These are phyloP conservation scores for Mycena chlorophos DNA, from an alignment of 768 basidiomycete species.

Conservation along the genomic window DNA sequence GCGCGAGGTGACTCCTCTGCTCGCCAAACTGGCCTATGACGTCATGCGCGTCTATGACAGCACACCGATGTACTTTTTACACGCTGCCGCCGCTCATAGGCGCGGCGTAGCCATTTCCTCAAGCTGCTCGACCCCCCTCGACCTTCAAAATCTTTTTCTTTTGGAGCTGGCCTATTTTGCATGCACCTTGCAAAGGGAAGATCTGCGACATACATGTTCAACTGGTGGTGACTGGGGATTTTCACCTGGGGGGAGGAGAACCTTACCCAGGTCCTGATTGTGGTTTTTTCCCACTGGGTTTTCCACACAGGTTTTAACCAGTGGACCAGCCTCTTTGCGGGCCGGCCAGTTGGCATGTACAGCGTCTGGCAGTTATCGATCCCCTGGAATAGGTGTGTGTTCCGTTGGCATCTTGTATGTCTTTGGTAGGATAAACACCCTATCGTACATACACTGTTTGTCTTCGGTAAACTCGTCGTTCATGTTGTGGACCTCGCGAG, in stretches of 20 bases:
- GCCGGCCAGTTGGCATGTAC: too few relatives aligned
- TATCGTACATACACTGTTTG: background rate
- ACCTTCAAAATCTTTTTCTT: background rate
- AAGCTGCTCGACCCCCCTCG: background rate
- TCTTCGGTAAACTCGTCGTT: background rate
- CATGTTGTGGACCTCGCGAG: background rate
- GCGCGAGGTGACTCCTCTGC: background rate
- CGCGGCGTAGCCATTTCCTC: background rate
- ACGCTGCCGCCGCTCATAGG: too few relatives aligned
- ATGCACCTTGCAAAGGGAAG: too few relatives aligned
- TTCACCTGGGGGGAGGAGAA: too few relatives aligned
- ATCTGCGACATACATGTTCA: too few relatives aligned
- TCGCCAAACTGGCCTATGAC: background rate
- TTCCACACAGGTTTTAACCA: too few relatives aligned
- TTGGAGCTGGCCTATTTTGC: background rate
- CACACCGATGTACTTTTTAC: background rate
- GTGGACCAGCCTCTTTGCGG: too few relatives aligned
- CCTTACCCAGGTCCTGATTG: too few relatives aligned
- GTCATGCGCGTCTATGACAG: background rate
- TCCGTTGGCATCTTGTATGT: background rate
- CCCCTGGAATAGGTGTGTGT: background rate
- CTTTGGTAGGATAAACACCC: background rate
- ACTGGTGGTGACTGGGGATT: too few relatives aligned
- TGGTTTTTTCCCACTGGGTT: too few relatives aligned
- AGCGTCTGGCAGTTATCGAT: too few relatives aligned